Evolutionary conservation across 1,139 yeast species (phyloP).

Genomic region (Pichia sp.): DNA sequence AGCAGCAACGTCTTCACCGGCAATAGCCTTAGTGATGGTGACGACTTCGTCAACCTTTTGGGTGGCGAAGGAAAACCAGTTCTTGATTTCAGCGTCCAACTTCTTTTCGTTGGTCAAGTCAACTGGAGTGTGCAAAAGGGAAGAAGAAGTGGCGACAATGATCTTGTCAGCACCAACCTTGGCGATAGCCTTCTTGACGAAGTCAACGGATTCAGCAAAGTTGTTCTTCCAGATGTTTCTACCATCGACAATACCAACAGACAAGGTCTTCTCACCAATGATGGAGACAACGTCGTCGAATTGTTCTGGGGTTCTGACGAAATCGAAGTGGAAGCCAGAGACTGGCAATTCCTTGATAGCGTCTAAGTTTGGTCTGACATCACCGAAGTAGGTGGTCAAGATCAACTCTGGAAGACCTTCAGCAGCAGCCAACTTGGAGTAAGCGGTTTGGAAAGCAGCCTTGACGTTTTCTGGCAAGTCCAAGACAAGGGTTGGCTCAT

Average conservation of each 20-base stretch:
- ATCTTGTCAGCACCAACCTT: conserved; percentile 84
- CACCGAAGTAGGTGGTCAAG: conserved; percentile 94
- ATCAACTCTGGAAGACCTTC: conserved; percentile 72
- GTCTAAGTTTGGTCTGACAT: conserved; percentile 90
- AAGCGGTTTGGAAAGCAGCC: conserved; percentile 84
- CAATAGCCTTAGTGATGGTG: conserved; percentile 79
- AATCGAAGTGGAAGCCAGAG: conserved; percentile 94
- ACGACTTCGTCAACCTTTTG: conserved; percentile 94
- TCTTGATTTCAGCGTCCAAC: conserved; percentile 85
- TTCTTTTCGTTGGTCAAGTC: conserved; percentile 89
- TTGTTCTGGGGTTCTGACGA: conserved; percentile 95
- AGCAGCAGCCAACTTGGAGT: conserved; percentile 58
- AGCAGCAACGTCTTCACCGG: conserved; percentile 66
- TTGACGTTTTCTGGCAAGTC: conserved; percentile 84
- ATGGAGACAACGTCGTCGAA: conserved; percentile 73
- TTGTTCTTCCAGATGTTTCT: conserved; percentile 99
- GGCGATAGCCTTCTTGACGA: conserved; percentile 76
- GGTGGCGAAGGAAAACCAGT: conserved; percentile 98
- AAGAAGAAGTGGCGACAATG: conserved; percentile 86
- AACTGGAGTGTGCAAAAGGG: conserved; percentile 97
- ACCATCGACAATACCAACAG: conserved; percentile 97
- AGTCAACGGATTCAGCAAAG: conserved; percentile 76
- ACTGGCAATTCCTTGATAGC: conserved; percentile 90
- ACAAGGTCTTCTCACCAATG: conserved; percentile 67
- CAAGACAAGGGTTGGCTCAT: conserved; percentile 94